These are phyloP conservation scores for Sarocladium oryzae DNA, from an alignment of 2,329 filamentous ascomycete genomes.

Conservation along the genomic window DNA sequence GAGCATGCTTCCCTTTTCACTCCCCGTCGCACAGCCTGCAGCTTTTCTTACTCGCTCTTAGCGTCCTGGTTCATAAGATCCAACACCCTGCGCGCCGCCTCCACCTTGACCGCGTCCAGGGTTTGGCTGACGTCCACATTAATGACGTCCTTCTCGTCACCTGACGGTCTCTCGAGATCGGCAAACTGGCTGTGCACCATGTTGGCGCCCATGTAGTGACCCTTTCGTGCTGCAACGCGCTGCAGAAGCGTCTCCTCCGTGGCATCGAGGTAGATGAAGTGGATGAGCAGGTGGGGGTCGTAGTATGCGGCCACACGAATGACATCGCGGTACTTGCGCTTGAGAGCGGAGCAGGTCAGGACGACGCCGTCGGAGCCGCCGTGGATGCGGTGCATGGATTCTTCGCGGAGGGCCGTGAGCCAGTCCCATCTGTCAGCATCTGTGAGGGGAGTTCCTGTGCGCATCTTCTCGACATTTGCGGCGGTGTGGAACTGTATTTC, in stretches of 20 bases:
- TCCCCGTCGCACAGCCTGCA: not conserved
- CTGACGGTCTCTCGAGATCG: slow-evolving; percentile 73
- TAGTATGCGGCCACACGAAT: slow-evolving; percentile 76
- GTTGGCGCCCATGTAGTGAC: slow-evolving; percentile 90
- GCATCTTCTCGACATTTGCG: slow-evolving; percentile 89
- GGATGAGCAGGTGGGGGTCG: slow-evolving; percentile 65
- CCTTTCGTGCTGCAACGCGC: slow-evolving; percentile 67
- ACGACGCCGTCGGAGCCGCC: slow-evolving; percentile 69
- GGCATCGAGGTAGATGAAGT: slow-evolving; percentile 88
- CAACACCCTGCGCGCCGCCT: slow-evolving; percentile 52
- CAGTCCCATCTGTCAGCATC: slow-evolving; percentile 98
- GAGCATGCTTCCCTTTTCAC: not conserved
- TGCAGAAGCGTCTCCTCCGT: slow-evolving; percentile 67
- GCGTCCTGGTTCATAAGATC: slow-evolving; percentile 36
- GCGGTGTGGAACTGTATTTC: slow-evolving; percentile 59
- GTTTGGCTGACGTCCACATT: slow-evolving; percentile 60
- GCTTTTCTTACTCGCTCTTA: not conserved
- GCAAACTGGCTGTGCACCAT: slow-evolving; percentile 95
- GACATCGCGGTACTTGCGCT: slow-evolving; percentile 94
- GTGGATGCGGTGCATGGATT: slow-evolving; percentile 50
- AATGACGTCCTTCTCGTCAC: slow-evolving; percentile 66
- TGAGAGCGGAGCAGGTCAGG: slow-evolving; percentile 90
- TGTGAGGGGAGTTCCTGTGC: slow-evolving; percentile 71
- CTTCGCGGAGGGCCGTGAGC: slow-evolving; percentile 72
- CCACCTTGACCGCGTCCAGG: slow-evolving; percentile 52